Conservation (phyloP, 176 grass and related monocot species). For the Triticum dicoccoides region DNA sequence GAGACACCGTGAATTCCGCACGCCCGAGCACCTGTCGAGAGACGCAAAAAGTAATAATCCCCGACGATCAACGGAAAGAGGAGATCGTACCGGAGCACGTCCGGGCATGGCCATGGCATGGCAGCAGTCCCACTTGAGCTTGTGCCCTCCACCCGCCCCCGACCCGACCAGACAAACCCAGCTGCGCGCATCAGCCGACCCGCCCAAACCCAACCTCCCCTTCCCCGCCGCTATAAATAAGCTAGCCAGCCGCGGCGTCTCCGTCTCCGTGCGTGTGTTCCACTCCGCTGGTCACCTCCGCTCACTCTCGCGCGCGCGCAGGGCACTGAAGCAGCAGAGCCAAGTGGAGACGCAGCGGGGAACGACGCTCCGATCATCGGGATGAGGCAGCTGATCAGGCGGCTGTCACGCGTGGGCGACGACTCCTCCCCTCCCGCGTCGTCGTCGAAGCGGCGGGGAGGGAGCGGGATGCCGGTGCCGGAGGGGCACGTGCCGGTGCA, state of each 20-base stretch:
- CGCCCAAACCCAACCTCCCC: not conserved
- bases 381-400: slow-evolving; percentile 62
- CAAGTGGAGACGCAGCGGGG: too few relatives aligned
- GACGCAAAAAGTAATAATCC: too few relatives aligned
- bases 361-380: too few relatives aligned
- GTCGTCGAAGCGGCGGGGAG: not conserved
- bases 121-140: too few relatives aligned
- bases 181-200: not conserved
- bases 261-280: not conserved
- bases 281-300: not conserved
- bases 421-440: not conserved
- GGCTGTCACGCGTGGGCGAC: slow-evolving; percentile 56
- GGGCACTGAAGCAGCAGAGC: not conserved
- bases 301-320: not conserved
- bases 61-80: too few relatives aligned
- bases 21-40: not conserved
- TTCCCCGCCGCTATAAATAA: slow-evolving; percentile 30
- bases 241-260: not conserved
- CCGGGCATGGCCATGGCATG: too few relatives aligned
- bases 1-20: not conserved
- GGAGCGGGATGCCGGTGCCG: slow-evolving; percentile 1
- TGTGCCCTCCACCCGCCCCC: not conserved
- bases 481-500: slow-evolving; percentile 78
- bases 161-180: not conserved
- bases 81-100: too few relatives aligned